Evolutionary conservation across 306 rosid species (phyloP).

Genomic region (Cucurbita ficifolia): DNA sequence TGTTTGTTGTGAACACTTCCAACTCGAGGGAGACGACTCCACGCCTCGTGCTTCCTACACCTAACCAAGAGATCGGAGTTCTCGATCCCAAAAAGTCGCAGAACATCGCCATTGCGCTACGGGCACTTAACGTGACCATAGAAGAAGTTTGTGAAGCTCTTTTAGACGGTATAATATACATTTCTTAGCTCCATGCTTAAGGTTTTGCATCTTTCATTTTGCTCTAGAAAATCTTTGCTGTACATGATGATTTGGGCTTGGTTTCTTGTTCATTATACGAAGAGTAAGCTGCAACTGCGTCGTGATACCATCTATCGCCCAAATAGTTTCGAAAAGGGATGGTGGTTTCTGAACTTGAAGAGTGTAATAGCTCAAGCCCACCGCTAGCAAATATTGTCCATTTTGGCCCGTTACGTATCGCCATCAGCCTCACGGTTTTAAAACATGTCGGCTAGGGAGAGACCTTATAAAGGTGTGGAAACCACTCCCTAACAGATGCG

Average conservation of each 20-base stretch:
- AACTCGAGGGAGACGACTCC: constrained; percentile 37
- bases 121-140: constrained; percentile 71
- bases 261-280: neutral
- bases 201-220: neutral
- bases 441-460: too few relatives aligned
- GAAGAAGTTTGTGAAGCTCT: constrained; percentile 88
- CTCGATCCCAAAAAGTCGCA: constrained; percentile 87
- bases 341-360: neutral
- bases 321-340: neutral
- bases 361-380: too few relatives aligned
- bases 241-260: neutral
- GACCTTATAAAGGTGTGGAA: too few relatives aligned
- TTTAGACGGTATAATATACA: constrained; percentile 43
- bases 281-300: neutral
- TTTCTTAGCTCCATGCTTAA: neutral
- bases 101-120: constrained; percentile 72
- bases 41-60: constrained; percentile 28
- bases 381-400: too few relatives aligned
- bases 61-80: constrained; percentile 43
- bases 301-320: too few relatives aligned
- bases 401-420: too few relatives aligned
- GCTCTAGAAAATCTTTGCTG: neutral
- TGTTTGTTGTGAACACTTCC: constrained; percentile 56
- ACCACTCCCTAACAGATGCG: too few relatives aligned
- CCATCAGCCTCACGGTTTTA: too few relatives aligned